Percentiles rank a stretch among this genome's conserved stretches.
phyloP scores from a whole-genome alignment of 345 rosid species.

The Microthlaspi erraticum region DNA sequence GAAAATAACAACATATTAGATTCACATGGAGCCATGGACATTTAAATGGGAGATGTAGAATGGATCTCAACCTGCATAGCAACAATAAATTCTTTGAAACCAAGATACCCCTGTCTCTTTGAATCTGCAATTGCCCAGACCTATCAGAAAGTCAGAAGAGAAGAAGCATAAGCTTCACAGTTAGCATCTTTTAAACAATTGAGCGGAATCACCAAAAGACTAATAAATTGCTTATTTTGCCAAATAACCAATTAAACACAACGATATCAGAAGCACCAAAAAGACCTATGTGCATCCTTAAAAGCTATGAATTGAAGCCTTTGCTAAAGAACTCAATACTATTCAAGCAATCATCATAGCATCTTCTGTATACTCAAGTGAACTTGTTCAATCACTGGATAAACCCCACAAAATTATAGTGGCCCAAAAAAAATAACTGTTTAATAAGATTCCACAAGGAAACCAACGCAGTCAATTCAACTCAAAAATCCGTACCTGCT shows the following conservation, averaged over 20 bases:
- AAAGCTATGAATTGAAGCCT: background rate
- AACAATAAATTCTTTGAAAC: slow-evolving; percentile 68
- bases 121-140: slow-evolving; percentile 96
- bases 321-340: background rate
- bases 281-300: background rate
- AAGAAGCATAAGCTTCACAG: slow-evolving; percentile 9
- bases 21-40: slow-evolving; percentile 8
- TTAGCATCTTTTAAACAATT: slow-evolving; percentile 10
- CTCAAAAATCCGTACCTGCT: slow-evolving; percentile 58
- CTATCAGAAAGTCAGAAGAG: slow-evolving; percentile 43
- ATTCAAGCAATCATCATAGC: slow-evolving; percentile 12
- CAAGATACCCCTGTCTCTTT: slow-evolving; percentile 84
- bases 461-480: background rate
- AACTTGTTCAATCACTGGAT: slow-evolving; percentile 6
- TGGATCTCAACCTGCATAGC: slow-evolving; percentile 68
- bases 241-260: background rate
- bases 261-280: background rate
- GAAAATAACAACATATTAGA: slow-evolving; percentile 32
- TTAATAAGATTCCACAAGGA: background rate
- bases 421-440: background rate
- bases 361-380: background rate
- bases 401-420: slow-evolving; percentile 3
- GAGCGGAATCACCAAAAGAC: background rate
- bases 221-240: background rate
- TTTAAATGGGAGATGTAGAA: background rate